A percentile compares a stretch with the other conserved stretches of the same genome.
Evolutionary conservation across 225 moss, liverwort and hornwort species (phyloP).

Genomic region (Pleurozium schreberi): DNA sequence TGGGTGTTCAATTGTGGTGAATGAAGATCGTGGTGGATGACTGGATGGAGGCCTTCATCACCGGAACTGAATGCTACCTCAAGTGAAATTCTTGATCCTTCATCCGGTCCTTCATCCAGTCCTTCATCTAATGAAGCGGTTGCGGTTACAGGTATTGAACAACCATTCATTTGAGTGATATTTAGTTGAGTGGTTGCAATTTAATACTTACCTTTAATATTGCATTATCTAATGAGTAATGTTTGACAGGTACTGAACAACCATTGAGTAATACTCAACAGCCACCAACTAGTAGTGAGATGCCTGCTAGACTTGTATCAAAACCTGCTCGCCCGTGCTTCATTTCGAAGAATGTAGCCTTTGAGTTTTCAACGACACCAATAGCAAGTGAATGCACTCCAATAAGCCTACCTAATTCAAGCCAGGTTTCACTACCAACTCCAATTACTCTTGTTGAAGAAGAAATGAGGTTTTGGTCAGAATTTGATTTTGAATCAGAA

Average conservation of each 20-base stretch:
- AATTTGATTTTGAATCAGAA: neutral
- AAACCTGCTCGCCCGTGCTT: neutral
- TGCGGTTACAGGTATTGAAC: neutral
- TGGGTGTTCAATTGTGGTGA: no score
- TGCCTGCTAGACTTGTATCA: neutral
- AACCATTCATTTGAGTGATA: neutral
- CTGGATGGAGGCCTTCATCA: no score
- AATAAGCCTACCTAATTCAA: neutral
- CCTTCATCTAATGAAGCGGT: neutral
- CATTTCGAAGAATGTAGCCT: neutral
- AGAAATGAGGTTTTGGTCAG: neutral
- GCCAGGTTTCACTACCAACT: neutral
- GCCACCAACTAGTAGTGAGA: neutral
- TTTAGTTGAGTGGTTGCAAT: neutral
- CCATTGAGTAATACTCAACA: neutral
- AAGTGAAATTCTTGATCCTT: neutral
- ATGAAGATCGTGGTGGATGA: no score
- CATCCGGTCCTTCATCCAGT: neutral
- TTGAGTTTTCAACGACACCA: rapidly evolving
- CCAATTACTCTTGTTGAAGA: neutral
- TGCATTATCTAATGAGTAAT: neutral
- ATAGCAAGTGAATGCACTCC: neutral
- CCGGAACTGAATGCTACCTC: no score
- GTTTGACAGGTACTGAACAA: neutral
- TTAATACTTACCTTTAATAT: neutral